Base-by-base conservation (phyloP, 2,329 filamentous ascomycete species). In the Claviceps sp. region DNA sequence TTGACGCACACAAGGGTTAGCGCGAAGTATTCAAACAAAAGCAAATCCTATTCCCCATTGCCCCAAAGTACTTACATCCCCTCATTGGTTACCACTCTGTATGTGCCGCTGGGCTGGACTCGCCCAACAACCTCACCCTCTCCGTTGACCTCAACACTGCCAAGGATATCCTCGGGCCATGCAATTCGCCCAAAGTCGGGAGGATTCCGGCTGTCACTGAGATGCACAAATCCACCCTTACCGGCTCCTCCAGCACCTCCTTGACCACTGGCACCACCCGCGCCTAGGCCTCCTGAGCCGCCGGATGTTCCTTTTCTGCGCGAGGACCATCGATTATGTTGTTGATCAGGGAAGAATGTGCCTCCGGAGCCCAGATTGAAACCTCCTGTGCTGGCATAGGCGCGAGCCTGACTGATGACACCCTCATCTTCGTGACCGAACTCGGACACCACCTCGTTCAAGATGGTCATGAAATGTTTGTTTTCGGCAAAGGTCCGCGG, bases 111-210 rank as follows among this genome's bases (percentile, higher is more conserved):
- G 1, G 73, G 69, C 63, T 81, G 73, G 56, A 78, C 77, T 56
- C 72, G 74, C 22, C 79, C 78, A 26, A 82, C 68, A 49, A 84
- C 76, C 30, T 74, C 62, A 0, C 82, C 82, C 6, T 66, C 57
- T 1, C 70, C 72, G 60, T 84, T 72, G 5, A 85, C 82, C 61
- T 84, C 77, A 42, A 85, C 72, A 56, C 81, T 85, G 40, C 82
- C 82, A 51, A 86, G 69, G 40, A 86, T 86, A 60, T 86, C 82
- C 59, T 85, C 82, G 1, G 82, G 81, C 72, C 78, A 84, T 2
- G 82, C 80, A 61, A 85, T 85, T 50, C 82, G 67, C 16, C 82
- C 82, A 70, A 75, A 85, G 59, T 84, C 81, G 0, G 80, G 81
- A 2, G 81, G 79, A 49, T 82, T 83, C 50, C 82, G 69, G 50